phyloP scores from a whole-genome alignment of 352 stramenopile genomes.

The Elongisporangium undulatum region DNA sequence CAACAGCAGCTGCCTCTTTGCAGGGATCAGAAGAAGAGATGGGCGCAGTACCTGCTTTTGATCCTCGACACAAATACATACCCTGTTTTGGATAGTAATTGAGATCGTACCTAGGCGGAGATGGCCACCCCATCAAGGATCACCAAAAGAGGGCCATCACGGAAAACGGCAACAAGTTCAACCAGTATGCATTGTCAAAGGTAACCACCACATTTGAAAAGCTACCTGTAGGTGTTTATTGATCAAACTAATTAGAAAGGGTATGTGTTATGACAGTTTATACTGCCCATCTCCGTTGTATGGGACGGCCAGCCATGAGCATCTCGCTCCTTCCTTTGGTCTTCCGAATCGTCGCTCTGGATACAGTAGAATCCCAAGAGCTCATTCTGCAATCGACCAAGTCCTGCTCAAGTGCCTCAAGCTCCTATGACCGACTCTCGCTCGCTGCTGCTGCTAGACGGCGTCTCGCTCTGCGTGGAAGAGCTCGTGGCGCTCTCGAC shows the following conservation, averaged over 20 bases:
- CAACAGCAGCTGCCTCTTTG: neutral
- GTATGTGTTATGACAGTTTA: neutral
- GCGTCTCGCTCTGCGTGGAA: conserved; percentile 60
- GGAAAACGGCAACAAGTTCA: neutral
- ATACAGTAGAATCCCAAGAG: neutral
- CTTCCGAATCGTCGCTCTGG: neutral
- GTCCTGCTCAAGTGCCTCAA: neutral
- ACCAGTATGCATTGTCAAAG: neutral
- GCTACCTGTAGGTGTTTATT: neutral
- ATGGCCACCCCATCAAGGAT: neutral
- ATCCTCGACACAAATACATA: neutral
- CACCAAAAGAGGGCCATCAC: neutral
- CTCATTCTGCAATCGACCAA: neutral
- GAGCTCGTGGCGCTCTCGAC: conserved; percentile 71
- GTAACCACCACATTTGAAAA: neutral
- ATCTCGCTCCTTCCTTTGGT: too few species aligned
- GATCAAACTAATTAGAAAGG: neutral
- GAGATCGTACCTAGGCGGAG: neutral
- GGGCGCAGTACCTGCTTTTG: neutral
- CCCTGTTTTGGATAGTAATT: neutral
- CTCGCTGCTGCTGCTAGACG: conserved; percentile 43
- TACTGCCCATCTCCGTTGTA: neutral
- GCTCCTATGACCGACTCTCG: neutral
- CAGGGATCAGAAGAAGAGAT: neutral
- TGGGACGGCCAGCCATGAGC: neutral